A percentile compares a stretch with the other conserved stretches of the same genome.
phyloP scores from a whole-genome alignment of 352 stramenopile species.

The Phytophthora palmivora region DNA sequence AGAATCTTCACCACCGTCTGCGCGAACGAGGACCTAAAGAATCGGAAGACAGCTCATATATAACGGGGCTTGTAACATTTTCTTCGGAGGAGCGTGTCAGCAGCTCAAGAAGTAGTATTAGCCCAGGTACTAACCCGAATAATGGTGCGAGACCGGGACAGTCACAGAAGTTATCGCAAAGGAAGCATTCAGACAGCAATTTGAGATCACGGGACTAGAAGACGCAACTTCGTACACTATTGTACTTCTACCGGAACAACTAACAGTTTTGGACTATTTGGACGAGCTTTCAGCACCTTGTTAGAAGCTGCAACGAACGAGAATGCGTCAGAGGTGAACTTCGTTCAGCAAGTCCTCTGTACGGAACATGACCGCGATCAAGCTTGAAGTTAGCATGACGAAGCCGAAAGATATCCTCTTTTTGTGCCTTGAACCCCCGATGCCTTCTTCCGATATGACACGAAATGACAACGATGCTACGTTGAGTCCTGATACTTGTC shows the following conservation, averaged over 20 bases:
- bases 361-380: slow-evolving; percentile 46
- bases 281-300: slow-evolving; percentile 43
- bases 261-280: slow-evolving; percentile 69
- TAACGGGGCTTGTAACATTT: slow-evolving; percentile 28
- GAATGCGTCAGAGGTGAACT: slow-evolving; percentile 68
- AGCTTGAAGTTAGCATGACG: slow-evolving; percentile 58
- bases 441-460: background rate
- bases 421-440: slow-evolving; percentile 35
- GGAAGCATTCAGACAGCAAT: slow-evolving; percentile 30
- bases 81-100: slow-evolving; percentile 15
- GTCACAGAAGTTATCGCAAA: background rate
- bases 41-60: slow-evolving; percentile 11
- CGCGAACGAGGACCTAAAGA: slow-evolving; percentile 29
- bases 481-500: slow-evolving; percentile 16
- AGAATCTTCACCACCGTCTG: slow-evolving; percentile 36
- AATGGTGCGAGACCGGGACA: background rate
- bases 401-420: slow-evolving; percentile 68
- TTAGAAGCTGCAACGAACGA: slow-evolving; percentile 70
- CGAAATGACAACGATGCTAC: slow-evolving; percentile 4
- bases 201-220: slow-evolving; percentile 49
- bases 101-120: background rate
- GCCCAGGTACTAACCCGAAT: background rate
- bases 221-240: slow-evolving; percentile 64
- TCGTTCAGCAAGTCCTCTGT: slow-evolving; percentile 29
- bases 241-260: slow-evolving; percentile 70